Conservation (phyloP, 345 rosid genomes). For the Syzygium grande region DNA sequence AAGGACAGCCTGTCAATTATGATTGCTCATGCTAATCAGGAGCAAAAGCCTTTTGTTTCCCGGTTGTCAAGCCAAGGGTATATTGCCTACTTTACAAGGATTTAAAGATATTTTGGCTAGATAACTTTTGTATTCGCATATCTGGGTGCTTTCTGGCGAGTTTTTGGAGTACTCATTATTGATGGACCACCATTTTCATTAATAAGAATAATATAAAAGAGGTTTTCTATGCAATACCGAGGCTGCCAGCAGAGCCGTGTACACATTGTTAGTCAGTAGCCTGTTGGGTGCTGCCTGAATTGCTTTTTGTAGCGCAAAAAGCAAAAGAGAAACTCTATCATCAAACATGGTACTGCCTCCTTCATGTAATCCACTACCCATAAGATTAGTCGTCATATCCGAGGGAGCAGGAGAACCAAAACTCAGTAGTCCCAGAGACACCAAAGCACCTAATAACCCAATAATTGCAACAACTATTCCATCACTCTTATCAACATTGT, state of each 20-base stretch:
- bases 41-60: background rate
- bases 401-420: constrained; percentile 43
- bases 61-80: background rate
- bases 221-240: constrained; percentile 48
- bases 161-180: background rate
- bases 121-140: background rate
- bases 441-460: constrained; percentile 81
- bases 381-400: constrained; percentile 52
- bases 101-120: background rate
- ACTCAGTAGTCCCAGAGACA: constrained; percentile 70
- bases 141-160: background rate
- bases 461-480: constrained; percentile 89
- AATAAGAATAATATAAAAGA: background rate
- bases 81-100: background rate
- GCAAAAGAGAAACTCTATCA: constrained; percentile 86
- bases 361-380: constrained; percentile 58
- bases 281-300: constrained; percentile 91
- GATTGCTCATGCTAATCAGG: background rate
- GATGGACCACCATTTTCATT: background rate
- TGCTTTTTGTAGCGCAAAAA: constrained; percentile 86
- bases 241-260: constrained; percentile 87
- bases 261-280: constrained; percentile 81
- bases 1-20: background rate
- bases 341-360: constrained; percentile 87
- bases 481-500: constrained; percentile 79